A percentile compares a stretch with the other conserved stretches of the same genome.
Conservation (phyloP, 306 rosid species). For the barrel medic (Medicago truncatula) region DNA sequence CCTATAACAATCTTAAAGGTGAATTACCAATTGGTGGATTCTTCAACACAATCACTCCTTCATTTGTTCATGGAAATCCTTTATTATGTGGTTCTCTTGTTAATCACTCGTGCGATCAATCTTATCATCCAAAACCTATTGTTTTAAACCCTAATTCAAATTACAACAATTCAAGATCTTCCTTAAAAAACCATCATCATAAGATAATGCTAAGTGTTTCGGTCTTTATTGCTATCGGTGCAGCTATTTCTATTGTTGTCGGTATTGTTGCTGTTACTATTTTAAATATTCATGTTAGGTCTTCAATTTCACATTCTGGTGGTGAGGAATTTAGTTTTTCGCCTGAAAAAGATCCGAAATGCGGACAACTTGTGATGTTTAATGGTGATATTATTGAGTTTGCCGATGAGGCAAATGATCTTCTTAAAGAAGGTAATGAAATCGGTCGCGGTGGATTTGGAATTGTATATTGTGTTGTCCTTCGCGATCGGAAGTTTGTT, state of each 20-base stretch:
- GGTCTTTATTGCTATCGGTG: constrained; percentile 88
- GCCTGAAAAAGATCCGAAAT: constrained; percentile 62
- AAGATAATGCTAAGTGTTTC: constrained; percentile 82
- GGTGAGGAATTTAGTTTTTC: constrained; percentile 76
- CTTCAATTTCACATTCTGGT: constrained; percentile 64
- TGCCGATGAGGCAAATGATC: constrained; percentile 66
- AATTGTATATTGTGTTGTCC: constrained; percentile 71
- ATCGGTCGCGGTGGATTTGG: constrained; percentile 98
- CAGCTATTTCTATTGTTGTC: constrained; percentile 73
- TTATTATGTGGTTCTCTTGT: constrained; percentile 86
- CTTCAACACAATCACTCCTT: constrained; percentile 78
- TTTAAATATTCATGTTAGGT: constrained; percentile 70
- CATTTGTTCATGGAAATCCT: constrained; percentile 73
- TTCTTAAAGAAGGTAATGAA: constrained; percentile 82
- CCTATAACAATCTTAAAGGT: constrained; percentile 82
- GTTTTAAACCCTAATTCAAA: constrained; percentile 96
- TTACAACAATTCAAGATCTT: constrained; percentile 49
- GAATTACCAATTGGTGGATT: constrained; percentile 94
- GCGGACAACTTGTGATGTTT: constrained; percentile 90
- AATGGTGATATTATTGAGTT: constrained; percentile 82
- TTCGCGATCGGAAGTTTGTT: constrained; percentile 71
- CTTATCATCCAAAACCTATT: constrained; percentile 90
- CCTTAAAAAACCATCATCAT: constrained; percentile 59
- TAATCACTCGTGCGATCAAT: constrained; percentile 66
- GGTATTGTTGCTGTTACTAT: constrained; percentile 79